phyloP scores from a whole-genome alignment of 2,329 filamentous ascomycete species.

The Cladosporium phlei region DNA sequence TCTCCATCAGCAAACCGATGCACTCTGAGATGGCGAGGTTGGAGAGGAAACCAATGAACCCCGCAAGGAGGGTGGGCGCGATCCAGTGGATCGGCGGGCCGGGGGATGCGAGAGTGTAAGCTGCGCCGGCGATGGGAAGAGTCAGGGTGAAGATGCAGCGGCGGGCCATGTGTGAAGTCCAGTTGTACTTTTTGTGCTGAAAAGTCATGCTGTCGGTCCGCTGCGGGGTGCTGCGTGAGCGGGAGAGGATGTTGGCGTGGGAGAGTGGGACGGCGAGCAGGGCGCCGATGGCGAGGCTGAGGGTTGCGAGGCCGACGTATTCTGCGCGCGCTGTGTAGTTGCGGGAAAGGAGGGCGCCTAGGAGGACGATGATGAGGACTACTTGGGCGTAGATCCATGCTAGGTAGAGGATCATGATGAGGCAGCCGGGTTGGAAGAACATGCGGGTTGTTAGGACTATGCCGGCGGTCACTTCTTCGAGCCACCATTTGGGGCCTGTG shows the following conservation, averaged over 20 bases:
- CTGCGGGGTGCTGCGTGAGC: constrained; percentile 55
- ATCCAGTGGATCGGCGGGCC: constrained; percentile 41
- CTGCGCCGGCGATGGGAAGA: constrained; percentile 62
- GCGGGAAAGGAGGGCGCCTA: constrained; percentile 66
- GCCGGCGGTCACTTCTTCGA: constrained; percentile 69
- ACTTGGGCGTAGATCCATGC: constrained; percentile 76
- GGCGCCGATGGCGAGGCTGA: constrained; percentile 63
- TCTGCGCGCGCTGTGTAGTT: constrained; percentile 62
- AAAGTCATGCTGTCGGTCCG: constrained; percentile 65
- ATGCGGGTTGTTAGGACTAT: constrained; percentile 62
- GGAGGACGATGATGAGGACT: constrained; percentile 64
- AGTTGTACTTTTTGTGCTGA: constrained; percentile 58
- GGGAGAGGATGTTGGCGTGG: constrained; percentile 65
- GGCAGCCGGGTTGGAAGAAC: constrained; percentile 68
- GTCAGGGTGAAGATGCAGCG: constrained; percentile 62
- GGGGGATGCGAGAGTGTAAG: constrained; percentile 62
- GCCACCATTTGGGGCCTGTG: constrained; percentile 71
- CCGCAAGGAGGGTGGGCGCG: constrained; percentile 62
- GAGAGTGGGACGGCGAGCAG: constrained; percentile 67
- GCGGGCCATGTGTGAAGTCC: constrained; percentile 69
- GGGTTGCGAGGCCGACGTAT: constrained; percentile 62
- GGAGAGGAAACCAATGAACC: constrained; percentile 63
- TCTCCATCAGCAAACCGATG: constrained; percentile 73
- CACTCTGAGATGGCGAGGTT: constrained; percentile 72
- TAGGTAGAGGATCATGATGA: constrained; percentile 66